phyloP scores from a whole-genome alignment of 257 asterid genomes.

The Capsicum chinense region DNA sequence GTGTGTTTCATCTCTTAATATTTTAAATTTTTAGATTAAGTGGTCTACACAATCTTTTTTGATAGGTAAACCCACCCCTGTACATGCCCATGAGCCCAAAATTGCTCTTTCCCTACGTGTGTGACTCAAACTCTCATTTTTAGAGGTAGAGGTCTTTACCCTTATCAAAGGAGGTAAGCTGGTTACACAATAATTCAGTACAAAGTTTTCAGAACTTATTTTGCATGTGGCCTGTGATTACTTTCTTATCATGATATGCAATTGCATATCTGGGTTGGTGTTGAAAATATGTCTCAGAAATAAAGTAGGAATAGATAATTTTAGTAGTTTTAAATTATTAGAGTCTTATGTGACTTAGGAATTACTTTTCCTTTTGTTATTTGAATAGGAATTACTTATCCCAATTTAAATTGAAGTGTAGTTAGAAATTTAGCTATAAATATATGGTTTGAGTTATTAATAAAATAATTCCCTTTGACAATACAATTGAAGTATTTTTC shows the following conservation, averaged over 20 bases:
- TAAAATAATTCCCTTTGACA: too few relatives aligned
- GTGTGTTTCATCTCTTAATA: conserved; percentile 13
- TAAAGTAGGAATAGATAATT: too few relatives aligned
- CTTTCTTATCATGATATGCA: conserved; percentile 20
- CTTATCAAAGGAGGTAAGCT: conserved; percentile 12
- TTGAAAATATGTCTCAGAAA: too few relatives aligned
- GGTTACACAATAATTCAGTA: background rate
- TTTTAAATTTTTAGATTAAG: background rate
- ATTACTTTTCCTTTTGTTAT: too few relatives aligned
- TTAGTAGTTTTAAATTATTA: too few relatives aligned
- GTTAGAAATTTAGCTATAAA: too few relatives aligned
- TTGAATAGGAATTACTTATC: too few relatives aligned
- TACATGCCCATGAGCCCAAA: background rate
- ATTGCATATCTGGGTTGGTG: background rate
- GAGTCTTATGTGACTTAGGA: too few relatives aligned
- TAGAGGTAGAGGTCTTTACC: background rate
- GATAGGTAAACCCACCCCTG: conserved; percentile 18
- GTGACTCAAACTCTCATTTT: background rate
- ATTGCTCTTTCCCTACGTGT: background rate
- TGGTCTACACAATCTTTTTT: background rate
- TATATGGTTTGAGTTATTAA: too few relatives aligned
- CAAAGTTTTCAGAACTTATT: background rate
- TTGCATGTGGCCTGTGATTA: background rate
- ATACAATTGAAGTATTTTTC: too few relatives aligned
- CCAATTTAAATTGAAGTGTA: too few relatives aligned